A percentile compares a stretch with the other conserved stretches of the same genome.
phyloP scores from a whole-genome alignment of 140 eudicot species.

The Anethum foeniculum region DNA sequence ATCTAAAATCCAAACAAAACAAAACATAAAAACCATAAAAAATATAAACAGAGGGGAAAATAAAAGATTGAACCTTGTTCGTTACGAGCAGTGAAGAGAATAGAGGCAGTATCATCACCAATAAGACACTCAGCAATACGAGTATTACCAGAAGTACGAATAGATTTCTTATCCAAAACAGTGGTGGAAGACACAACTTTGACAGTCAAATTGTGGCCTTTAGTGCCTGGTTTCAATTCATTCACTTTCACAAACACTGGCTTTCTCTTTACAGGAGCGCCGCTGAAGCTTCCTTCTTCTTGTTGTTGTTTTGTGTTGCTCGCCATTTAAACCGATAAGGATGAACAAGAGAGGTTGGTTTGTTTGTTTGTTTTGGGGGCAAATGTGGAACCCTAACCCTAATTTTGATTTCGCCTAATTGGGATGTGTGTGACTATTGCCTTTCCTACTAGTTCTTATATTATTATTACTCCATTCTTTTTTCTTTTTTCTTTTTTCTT shows the following conservation, averaged over 20 bases:
- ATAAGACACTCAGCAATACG: slow-evolving; percentile 32
- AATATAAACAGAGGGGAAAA: too few relatives aligned
- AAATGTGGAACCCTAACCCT: slow-evolving; percentile 5
- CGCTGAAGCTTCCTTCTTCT: slow-evolving; percentile 2
- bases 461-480: too few relatives aligned
- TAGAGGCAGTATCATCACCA: slow-evolving; percentile 31
- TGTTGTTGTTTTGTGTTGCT: slow-evolving; percentile 19
- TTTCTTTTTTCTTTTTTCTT: too few relatives aligned
- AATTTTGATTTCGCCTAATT: background rate
- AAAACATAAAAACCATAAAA: background rate
- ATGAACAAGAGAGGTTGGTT: background rate
- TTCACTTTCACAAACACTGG: slow-evolving; percentile 53
- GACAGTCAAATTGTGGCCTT: slow-evolving; percentile 46
- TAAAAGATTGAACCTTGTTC: too few relatives aligned
- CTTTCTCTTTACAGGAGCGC: slow-evolving; percentile 31
- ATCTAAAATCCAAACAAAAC: background rate
- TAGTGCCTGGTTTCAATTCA: slow-evolving; percentile 46
- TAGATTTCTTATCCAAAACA: background rate
- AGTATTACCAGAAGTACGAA: slow-evolving; percentile 24
- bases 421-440: background rate
- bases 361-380: background rate
- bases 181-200: slow-evolving; percentile 21
- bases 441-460: too few relatives aligned
- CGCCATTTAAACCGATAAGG: slow-evolving; percentile 10
- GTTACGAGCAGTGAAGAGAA: slow-evolving; percentile 33